A percentile compares a stretch with the other conserved stretches of the same genome.
Evolutionary conservation across 345 rosid species (phyloP).

Genomic region (Conringia planisiliqua): DNA sequence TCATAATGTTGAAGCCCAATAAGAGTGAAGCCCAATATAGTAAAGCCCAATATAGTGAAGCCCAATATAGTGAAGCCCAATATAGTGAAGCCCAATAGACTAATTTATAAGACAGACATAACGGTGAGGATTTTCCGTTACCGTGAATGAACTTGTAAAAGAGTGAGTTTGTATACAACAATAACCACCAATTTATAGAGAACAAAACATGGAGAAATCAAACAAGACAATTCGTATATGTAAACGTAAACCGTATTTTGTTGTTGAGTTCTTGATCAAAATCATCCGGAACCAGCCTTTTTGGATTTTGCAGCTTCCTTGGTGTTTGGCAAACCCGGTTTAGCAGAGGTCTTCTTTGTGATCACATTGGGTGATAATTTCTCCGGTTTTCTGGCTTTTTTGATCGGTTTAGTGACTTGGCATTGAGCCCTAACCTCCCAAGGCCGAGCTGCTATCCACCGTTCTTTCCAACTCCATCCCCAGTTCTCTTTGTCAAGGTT

Average conservation of each 20-base stretch:
- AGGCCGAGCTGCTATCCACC: conserved; percentile 79
- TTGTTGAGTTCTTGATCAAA: not conserved
- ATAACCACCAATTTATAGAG: not conserved
- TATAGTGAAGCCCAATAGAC: not conserved
- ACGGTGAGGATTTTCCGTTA: not conserved
- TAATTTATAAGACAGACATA: not conserved
- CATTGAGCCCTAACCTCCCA: conserved; percentile 68
- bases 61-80: conserved; percentile 41
- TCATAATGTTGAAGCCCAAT: conserved; percentile 32
- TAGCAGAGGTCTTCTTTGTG: conserved; percentile 21
- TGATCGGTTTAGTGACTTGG: conserved; percentile 28
- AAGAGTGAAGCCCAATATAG: too few relatives aligned
- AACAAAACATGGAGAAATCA: conserved; percentile 1
- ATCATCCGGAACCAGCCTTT: not conserved
- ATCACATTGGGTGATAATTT: conserved; percentile 14
- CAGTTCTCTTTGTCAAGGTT: conserved; percentile 61
- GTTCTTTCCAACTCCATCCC: conserved; percentile 96
- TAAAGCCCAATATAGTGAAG: conserved; percentile 42
- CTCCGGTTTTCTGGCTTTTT: conserved; percentile 37
- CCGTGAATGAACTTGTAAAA: not conserved
- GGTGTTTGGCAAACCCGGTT: conserved; percentile 33
- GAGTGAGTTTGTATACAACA: not conserved
- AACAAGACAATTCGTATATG: not conserved
- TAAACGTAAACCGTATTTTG: not conserved
- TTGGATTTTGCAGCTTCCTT: conserved; percentile 29